Evolutionary conservation across 2,329 filamentous ascomycete genomes (phyloP).

Genomic region (Paecilomyces niveus): DNA sequence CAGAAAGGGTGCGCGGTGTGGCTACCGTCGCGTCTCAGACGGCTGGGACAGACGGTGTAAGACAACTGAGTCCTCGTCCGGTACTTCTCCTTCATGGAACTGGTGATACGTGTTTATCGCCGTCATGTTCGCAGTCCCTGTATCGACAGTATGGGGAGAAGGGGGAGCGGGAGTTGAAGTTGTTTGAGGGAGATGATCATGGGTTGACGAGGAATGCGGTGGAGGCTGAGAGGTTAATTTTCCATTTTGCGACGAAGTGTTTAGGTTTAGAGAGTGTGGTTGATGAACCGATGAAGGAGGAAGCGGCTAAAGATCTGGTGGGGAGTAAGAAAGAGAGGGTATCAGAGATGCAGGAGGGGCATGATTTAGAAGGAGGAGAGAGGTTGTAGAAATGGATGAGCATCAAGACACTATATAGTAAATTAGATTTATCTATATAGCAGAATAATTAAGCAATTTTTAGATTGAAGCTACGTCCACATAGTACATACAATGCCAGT

Average conservation of each 20-base stretch:
- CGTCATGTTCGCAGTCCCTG: constrained; percentile 27
- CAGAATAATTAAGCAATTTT: neutral
- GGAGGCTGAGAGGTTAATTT: constrained; percentile 32
- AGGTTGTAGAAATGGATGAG: constrained; percentile 16
- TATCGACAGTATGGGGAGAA: constrained; percentile 28
- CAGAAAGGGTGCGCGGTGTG: constrained; percentile 26
- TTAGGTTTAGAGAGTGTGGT: constrained; percentile 20
- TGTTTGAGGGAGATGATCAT: constrained; percentile 39
- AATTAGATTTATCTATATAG: neutral
- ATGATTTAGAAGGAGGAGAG: constrained; percentile 29
- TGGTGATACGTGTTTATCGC: constrained; percentile 27
- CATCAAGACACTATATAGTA: constrained; percentile 1
- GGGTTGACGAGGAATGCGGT: constrained; percentile 30
- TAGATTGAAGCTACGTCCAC: no score
- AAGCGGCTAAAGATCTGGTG: constrained; percentile 15
- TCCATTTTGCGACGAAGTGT: constrained; percentile 30
- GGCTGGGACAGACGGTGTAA: constrained; percentile 26
- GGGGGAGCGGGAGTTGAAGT: constrained; percentile 26
- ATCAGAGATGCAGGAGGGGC: constrained; percentile 26
- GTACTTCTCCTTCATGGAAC: constrained; percentile 35
- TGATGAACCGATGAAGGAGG: constrained; percentile 5
- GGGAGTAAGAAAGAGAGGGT: constrained; percentile 15
- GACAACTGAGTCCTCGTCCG: constrained; percentile 24
- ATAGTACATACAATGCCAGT: no score
- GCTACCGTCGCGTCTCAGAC: constrained; percentile 37